Conservation (phyloP, 2,329 filamentous ascomycete genomes). For the Monosporascus sp. region DNA sequence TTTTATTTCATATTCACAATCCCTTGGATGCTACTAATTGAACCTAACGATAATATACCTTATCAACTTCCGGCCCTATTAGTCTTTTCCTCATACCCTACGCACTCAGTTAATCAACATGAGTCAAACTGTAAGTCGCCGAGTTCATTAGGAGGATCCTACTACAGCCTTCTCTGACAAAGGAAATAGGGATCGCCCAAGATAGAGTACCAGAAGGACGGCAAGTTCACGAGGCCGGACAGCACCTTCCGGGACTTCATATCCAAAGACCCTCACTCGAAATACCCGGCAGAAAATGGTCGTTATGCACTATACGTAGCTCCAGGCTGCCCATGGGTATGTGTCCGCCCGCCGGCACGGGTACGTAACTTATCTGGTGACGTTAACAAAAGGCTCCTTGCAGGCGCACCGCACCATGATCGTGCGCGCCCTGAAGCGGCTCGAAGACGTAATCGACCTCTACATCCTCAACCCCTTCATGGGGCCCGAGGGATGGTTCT, state of each 20-base stretch:
- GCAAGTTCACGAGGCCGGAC: conserved; percentile 46
- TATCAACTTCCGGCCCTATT: too few relatives aligned
- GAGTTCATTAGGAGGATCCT: neutral
- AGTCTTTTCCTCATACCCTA: neutral
- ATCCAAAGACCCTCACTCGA: conserved; percentile 42
- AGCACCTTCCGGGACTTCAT: conserved; percentile 52
- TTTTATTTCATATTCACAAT: too few relatives aligned
- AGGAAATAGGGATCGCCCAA: conserved; percentile 1
- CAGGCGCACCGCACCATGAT: conserved; percentile 69
- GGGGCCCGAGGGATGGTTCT: conserved; percentile 51
- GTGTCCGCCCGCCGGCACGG: neutral
- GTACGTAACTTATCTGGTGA: neutral
- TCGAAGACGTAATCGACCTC: conserved; percentile 63
- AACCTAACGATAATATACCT: too few relatives aligned
- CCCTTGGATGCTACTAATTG: too few relatives aligned
- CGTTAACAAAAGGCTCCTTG: neutral
- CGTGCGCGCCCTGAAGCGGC: conserved; percentile 64
- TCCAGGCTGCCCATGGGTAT: conserved; percentile 59
- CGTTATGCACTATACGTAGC: conserved; percentile 59
- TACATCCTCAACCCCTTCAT: conserved; percentile 67
- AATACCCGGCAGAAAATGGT: conserved; percentile 52
- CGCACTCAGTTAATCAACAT: neutral
- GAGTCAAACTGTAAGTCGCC: neutral
- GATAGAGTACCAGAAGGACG: conserved; percentile 33
- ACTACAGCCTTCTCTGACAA: too few relatives aligned